Evolutionary conservation across 2,329 filamentous ascomycete genomes (phyloP), one percentile per base, ranked within the genome.

Genomic region (Cercospora sesami): DNA sequence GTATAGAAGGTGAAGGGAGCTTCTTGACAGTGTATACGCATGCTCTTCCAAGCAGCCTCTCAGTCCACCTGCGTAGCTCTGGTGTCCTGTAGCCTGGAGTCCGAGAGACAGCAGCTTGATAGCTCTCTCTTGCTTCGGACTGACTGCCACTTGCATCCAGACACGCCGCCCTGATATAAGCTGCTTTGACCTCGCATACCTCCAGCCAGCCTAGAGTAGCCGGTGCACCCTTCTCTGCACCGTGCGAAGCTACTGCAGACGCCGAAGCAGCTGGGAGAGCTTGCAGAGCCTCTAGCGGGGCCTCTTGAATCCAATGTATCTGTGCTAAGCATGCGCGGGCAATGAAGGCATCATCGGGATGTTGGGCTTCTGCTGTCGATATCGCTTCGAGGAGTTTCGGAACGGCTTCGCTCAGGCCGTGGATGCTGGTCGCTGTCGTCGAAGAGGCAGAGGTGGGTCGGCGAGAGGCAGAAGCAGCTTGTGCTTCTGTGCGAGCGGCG

Each of bases 281-380:
- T 30, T 84, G 78, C 67, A 87, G 81, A 33, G 86, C 84, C 55
- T 84, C 81, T 58, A 86, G 85, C 61, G 92, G 83, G 71, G 87
- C 86, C 67, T 83, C 84, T 4, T 92, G 91, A 14, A 96, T 82
- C 66, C 91, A 96, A 76, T 96, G 89, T 74, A 97, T 84, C 91
- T 93, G 96, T 64, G 90, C 93, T 55, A 94, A 79, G 78, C 92
- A 95, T 62, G 95, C 89, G 69, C 88, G 89, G 33, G 93, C 94
- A 79, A 97, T 93, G 73, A 94, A 85, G 9, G 82, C 79, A 75
- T 90, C 88, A 75, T 83, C 80, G 51, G 79, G 75, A 39, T 82
- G 77, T 33, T 79, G 78, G 16, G 66, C 69, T 12, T 63, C 65
- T 2, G 68, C 67, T n/a, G 64, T 60, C 12, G 64, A 65, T 42